These are phyloP conservation scores for Mytilinidion resinicola DNA, from an alignment of 495 filamentous ascomycete genomes.

Conservation along the genomic window DNA sequence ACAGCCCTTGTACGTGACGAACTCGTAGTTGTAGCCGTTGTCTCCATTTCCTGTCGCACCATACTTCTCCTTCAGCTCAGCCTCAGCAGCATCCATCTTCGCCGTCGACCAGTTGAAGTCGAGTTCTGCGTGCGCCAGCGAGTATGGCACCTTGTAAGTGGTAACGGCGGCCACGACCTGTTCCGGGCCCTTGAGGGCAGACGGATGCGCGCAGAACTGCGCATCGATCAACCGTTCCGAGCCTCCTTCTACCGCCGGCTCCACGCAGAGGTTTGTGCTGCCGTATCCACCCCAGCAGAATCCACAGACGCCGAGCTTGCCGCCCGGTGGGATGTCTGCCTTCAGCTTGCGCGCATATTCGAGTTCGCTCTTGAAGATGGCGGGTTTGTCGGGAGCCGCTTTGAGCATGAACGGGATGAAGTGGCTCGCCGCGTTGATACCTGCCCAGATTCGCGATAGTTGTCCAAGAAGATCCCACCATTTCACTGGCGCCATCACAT, in stretches of 20 bases:
- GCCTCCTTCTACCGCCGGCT: conserved; percentile 17
- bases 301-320: conserved; percentile 19
- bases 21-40: background rate
- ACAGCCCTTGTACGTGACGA: background rate
- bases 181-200: conserved; percentile 9
- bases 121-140: conserved; percentile 12
- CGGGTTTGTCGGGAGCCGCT: background rate
- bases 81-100: conserved; percentile 1
- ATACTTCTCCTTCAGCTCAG: background rate
- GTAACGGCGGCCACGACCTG: conserved; percentile 18
- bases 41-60: background rate
- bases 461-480: conserved; percentile 13
- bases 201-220: conserved; percentile 23
- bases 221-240: conserved; percentile 16
- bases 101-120: conserved; percentile 15
- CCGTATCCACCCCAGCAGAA: conserved; percentile 27
- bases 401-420: conserved; percentile 12
- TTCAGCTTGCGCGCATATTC: conserved; percentile 18
- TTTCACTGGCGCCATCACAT: conserved; percentile 3
- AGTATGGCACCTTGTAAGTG: conserved; percentile 16
- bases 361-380: conserved; percentile 2
- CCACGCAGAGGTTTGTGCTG: conserved; percentile 10
- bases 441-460: background rate
- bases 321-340: conserved; percentile 18
- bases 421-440: background rate